Evolutionary conservation across 1,284 basidiomycete species (phyloP), one percentile per base, ranked within the genome.

Genomic region (Athelia psychrophila): DNA sequence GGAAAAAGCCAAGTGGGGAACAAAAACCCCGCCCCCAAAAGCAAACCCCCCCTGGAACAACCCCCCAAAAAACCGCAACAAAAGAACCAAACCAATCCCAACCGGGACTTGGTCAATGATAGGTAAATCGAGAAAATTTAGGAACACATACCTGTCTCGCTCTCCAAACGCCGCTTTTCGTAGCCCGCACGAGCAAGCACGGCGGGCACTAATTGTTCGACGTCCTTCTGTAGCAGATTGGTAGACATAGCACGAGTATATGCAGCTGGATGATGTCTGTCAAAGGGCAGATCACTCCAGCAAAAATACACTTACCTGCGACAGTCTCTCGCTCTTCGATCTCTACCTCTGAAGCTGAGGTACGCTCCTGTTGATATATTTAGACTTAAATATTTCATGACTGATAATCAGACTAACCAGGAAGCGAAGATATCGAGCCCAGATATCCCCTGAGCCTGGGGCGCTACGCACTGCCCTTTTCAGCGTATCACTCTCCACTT

Each of bases 341-440:
- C 16, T 56, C 56, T 25, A 67, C 60, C 35, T 63, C 65, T 18
- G 65, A 64, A 48, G 68, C 67, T 48, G 58, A 58, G 19, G 64
- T 59, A 44, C 70, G 65, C 64, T 78, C 78, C 78, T 81, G 56
- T 1, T 33, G n/a, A 23, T 19, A 13, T 10, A 10, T 27, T 8
- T 2, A 42, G 46, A 32, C 25, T 48, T 16, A 53, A 32, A 19
- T 47, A n/a, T 36, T 15, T 40, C n/a, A 45, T 30, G 24, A 15
- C n/a, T 24, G 6, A 27, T 16, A 16, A 24, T 49, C 12, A 44
- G n/a, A 25, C 74, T 55, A 48, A 87, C 89, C 66, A 88, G 58
- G 58, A 79, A 78, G 46, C 87, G 80, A 19, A 93, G 79, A 62
- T 89, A 88, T 27, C 81, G 74, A 2, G 86, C 81, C 85, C 88